Evolutionary conservation across 2,329 filamentous ascomycete species (phyloP).

Genomic region (Tolypocladium guangdongense): DNA sequence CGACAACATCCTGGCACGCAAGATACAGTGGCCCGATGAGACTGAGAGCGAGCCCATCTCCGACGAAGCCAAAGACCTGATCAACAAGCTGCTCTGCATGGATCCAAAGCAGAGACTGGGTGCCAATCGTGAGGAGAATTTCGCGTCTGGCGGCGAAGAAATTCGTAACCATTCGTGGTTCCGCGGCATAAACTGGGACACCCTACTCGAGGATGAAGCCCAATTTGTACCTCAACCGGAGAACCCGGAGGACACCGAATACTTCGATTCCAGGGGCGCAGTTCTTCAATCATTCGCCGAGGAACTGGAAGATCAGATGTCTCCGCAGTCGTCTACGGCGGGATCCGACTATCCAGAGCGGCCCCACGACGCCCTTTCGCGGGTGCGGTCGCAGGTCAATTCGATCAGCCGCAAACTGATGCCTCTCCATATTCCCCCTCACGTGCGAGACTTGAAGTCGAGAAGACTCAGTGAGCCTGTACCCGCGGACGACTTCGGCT

Average conservation of each 20-base stretch:
- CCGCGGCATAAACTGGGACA: constrained; percentile 75
- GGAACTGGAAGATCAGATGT: constrained; percentile 81
- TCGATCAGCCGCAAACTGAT: constrained; percentile 83
- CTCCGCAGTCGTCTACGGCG: constrained; percentile 59
- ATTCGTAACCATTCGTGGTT: constrained; percentile 90
- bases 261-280: constrained; percentile 87
- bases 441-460: constrained; percentile 83
- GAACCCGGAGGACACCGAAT: constrained; percentile 95
- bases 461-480: constrained; percentile 86
- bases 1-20: constrained; percentile 84
- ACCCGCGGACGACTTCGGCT: constrained; percentile 84
- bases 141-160: constrained; percentile 73
- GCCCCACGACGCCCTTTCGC: constrained; percentile 87
- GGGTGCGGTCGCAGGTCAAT: constrained; percentile 77
- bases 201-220: constrained; percentile 84
- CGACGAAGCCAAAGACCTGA: constrained; percentile 81
- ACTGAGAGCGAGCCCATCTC: constrained; percentile 65
- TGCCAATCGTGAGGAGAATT: constrained; percentile 76
- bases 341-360: constrained; percentile 73
- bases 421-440: constrained; percentile 90
- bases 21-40: constrained; percentile 86
- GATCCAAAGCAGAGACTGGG: constrained; percentile 76
- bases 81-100: constrained; percentile 81
- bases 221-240: constrained; percentile 89
- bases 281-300: constrained; percentile 87